Evolutionary conservation across 306 rosid species (phyloP).

Genomic region (Inga laurina): DNA sequence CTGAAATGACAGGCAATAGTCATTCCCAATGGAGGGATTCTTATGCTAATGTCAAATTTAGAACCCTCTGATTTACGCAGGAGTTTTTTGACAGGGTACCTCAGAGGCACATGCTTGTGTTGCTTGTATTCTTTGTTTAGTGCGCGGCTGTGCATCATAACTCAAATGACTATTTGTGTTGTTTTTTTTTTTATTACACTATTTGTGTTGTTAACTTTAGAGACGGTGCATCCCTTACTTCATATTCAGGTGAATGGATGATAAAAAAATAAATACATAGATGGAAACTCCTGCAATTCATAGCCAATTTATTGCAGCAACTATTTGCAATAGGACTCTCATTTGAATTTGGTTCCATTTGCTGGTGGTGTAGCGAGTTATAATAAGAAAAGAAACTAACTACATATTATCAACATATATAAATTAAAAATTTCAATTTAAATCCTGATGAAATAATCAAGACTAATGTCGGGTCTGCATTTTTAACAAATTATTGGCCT

Average conservation of each 20-base stretch:
- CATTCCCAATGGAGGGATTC: not conserved
- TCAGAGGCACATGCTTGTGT: not conserved
- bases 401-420: too few species aligned
- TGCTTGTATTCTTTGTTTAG: not conserved
- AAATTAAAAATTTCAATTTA: too few species aligned
- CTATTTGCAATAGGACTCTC: slow-evolving; percentile 18
- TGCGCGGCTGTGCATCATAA: not conserved
- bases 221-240: not conserved
- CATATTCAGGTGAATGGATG: not conserved
- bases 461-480: too few species aligned
- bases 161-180: not conserved
- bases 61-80: not conserved
- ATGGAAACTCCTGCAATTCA: not conserved
- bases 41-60: not conserved
- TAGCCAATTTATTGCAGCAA: not conserved
- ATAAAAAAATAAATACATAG: not conserved
- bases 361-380: slow-evolving; percentile 1
- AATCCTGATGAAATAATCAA: too few species aligned
- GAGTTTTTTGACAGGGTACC: not conserved
- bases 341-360: slow-evolving; percentile 27
- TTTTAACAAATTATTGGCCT: too few species aligned
- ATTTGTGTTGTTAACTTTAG: not conserved
- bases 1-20: not conserved
- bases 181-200: too few species aligned
- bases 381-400: not conserved